Base-by-base conservation (phyloP, 306 rosid species). In the Prunus mume region DNA sequence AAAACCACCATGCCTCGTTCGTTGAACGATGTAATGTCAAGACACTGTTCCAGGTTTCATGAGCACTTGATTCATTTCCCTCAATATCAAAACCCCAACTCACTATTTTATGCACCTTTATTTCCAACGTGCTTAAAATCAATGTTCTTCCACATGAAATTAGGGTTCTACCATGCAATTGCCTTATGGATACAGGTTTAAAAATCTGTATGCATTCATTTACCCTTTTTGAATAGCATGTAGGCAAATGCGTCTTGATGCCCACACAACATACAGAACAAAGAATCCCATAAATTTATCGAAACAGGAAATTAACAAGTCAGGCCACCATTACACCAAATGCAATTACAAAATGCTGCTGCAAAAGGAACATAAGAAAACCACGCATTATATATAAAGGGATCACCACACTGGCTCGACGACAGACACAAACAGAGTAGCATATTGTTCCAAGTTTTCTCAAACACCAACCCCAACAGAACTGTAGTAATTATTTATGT, bases 401-500 rank as follows among this genome's bases (percentile, higher is more conserved):
- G 28, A 38, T 47, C 32, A 47, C 61, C 78, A 17, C 45, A 52
- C 28, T 3, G 19, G 4, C 9, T 41, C 47, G 12, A 25, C 67
- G 54, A 20, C 46, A 46, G 47, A 34, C 68, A 64, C 49, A 15
- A 72, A 30, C 25, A 5, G n/a, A 9, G 32, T 65, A 22, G 47
- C 69, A 7, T 27, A 69, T 2, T 56, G 17, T 34, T 62, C 22
- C 24, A 38, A 24, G 76, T 49, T 57, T 27, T 27, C 30, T 38
- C 57, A 50, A 62, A 70, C 73, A 76, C 57, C 43, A 30, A 20
- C 22, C 17, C 22, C 24, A 43, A 41, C 76, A 60, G 5, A 73
- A 61, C 69, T 6, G 3, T 15, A 19, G 13, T 8, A 34, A 32
- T 77, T 84, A 83, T 82, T 87, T 85, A 86, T 71, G 55, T 56